Conservation (phyloP, 2,329 filamentous ascomycete species). For the Onygenales sp. region DNA sequence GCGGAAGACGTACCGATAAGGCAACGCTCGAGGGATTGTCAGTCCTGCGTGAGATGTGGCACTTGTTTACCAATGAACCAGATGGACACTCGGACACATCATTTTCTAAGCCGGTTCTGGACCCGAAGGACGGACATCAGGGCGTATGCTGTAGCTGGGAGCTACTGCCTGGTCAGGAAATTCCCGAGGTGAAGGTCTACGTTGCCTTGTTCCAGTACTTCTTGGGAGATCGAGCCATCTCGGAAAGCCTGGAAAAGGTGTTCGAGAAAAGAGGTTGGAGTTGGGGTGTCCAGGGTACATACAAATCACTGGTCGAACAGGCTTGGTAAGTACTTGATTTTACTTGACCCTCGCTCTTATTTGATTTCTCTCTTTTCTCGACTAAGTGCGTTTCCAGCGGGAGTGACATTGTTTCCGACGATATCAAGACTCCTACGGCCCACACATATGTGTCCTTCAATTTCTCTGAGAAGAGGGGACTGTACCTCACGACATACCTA, state of each 20-base stretch:
- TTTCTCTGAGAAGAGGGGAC: not conserved
- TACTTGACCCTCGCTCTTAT: too few species aligned
- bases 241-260: too few species aligned
- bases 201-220: not conserved
- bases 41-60: not conserved
- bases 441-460: not conserved
- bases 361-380: too few species aligned
- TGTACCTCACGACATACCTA: not conserved
- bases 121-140: not conserved
- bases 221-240: not conserved
- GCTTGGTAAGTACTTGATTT: too few species aligned
- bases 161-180: not conserved
- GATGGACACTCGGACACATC: not conserved
- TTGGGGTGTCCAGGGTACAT: too few species aligned
- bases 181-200: not conserved
- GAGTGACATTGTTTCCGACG: not conserved
- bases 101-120: not conserved
- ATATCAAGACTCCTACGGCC: not conserved
- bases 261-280: too few species aligned
- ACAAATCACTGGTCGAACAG: too few species aligned
- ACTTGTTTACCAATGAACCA: not conserved
- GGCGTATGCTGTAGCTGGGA: not conserved
- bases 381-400: not conserved
- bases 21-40: not conserved
- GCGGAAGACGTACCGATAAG: not conserved